Percentiles rank a stretch among this genome's conserved stretches.
These are phyloP conservation scores for Aspergillus novoparasiticus DNA, from an alignment of 2,329 filamentous ascomycete genomes.

Conservation along the genomic window DNA sequence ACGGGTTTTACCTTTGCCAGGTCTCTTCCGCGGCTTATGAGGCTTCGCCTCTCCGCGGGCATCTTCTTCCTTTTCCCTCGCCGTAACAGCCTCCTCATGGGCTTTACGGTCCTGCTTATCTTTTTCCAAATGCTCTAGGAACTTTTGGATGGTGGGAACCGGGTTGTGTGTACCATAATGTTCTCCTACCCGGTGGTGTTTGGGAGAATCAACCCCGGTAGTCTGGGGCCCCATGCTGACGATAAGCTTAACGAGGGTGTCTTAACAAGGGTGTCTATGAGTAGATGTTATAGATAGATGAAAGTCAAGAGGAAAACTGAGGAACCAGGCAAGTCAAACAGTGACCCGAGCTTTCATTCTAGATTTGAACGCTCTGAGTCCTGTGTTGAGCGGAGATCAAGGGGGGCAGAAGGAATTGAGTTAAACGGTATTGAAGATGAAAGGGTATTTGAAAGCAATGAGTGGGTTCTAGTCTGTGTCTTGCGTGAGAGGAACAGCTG, in stretches of 20 bases:
- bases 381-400: neutral
- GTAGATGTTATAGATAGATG: neutral
- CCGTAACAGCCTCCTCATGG: slow-evolving; percentile 14
- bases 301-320: neutral
- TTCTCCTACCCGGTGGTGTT: slow-evolving; percentile 56
- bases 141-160: slow-evolving; percentile 84
- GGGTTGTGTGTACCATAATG: slow-evolving; percentile 84
- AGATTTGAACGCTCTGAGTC: neutral
- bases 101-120: slow-evolving; percentile 75
- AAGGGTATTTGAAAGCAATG: neutral
- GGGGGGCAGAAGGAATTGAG: neutral
- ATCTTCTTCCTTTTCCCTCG: slow-evolving; percentile 40
- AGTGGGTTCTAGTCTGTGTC: neutral
- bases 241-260: neutral
- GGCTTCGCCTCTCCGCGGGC: slow-evolving; percentile 39
- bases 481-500: neutral
- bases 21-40: slow-evolving; percentile 51
- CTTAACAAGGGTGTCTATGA: neutral
- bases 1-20: slow-evolving; percentile 50
- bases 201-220: slow-evolving; percentile 22
- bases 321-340: neutral
- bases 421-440: neutral
- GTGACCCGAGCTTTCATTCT: slow-evolving; percentile 1
- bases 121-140: slow-evolving; percentile 74
- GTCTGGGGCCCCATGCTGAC: slow-evolving; percentile 20